Percentiles rank a stretch among this genome's conserved stretches.
phyloP scores from a whole-genome alignment of 208 protist genomes.

The Leishmania mexicana region DNA sequence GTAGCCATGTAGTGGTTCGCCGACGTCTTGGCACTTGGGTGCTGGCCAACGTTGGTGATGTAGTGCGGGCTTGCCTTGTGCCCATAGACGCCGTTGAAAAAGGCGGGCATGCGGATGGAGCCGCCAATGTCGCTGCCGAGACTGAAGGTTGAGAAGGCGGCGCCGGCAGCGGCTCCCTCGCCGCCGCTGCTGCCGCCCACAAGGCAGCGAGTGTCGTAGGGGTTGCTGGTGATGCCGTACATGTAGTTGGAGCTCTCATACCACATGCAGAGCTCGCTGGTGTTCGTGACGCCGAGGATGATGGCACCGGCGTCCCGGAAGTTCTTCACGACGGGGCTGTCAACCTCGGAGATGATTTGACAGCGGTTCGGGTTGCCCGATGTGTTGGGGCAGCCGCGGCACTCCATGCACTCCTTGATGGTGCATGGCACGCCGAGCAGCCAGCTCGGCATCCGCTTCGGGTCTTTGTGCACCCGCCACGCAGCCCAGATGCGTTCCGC shows the following conservation, averaged over 20 bases:
- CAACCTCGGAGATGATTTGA: constrained; percentile 44
- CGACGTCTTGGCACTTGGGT: constrained; percentile 66
- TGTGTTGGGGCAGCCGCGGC: constrained; percentile 79
- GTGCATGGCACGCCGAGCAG: constrained; percentile 87
- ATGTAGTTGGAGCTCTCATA: constrained; percentile 90
- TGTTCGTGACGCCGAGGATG: constrained; percentile 92
- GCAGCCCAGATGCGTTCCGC: constrained; percentile 67
- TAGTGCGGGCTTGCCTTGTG: constrained; percentile 87
- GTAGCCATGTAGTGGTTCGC: constrained; percentile 88
- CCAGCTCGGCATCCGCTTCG: constrained; percentile 64
- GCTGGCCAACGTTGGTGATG: constrained; percentile 84
- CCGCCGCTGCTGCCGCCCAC: constrained; percentile 91
- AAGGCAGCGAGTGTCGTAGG: constrained; percentile 83
- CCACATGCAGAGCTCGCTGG: constrained; percentile 89
- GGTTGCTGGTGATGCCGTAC: constrained; percentile 91
- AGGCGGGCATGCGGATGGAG: constrained; percentile 90
- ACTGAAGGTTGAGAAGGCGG: constrained; percentile 80
- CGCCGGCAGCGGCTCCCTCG: constrained; percentile 77
- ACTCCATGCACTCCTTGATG: constrained; percentile 88
- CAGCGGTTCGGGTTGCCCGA: constrained; percentile 65
- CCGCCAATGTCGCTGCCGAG: constrained; percentile 91
- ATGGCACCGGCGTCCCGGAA: constrained; percentile 89
- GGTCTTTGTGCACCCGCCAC: constrained; percentile 54
- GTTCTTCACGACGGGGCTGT: constrained; percentile 85
- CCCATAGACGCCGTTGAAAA: constrained; percentile 91